These are phyloP conservation scores for Botrytis aclada DNA, from an alignment of 2,329 filamentous ascomycete genomes.

Conservation along the genomic window DNA sequence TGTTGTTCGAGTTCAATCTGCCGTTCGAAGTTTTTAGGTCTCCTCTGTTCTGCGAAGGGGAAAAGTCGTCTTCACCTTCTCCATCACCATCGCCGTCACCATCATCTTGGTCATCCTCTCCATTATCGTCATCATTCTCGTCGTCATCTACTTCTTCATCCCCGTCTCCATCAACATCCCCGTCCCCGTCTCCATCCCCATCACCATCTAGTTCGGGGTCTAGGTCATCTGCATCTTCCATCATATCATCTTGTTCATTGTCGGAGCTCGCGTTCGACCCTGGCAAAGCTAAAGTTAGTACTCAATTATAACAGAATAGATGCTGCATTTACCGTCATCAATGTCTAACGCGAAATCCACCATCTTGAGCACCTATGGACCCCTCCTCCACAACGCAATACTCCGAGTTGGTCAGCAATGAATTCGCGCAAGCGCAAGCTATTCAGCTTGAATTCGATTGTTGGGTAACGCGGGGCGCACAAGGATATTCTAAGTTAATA, in stretches of 20 bases:
- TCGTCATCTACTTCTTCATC: constrained; percentile 44
- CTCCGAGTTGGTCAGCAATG: neutral
- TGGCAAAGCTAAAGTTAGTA: constrained; percentile 23
- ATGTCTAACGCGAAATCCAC: constrained; percentile 33
- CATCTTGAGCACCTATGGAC: constrained; percentile 28
- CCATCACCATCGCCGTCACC: constrained; percentile 38
- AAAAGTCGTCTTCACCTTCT: constrained; percentile 52
- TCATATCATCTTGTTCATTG: constrained; percentile 56
- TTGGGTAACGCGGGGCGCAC: constrained; percentile 1
- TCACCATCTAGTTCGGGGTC: constrained; percentile 37
- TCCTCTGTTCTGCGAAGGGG: constrained; percentile 39
- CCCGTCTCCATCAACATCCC: constrained; percentile 36
- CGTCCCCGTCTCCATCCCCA: constrained; percentile 41
- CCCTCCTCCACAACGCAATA: neutral
- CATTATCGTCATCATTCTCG: constrained; percentile 37
- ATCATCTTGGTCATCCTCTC: constrained; percentile 40
- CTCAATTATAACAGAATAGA: neutral
- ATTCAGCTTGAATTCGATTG: neutral
- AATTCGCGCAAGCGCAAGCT: constrained; percentile 7
- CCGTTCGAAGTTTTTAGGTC: constrained; percentile 33
- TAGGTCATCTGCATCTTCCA: constrained; percentile 48
- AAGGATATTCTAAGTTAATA: neutral
- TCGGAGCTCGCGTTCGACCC: constrained; percentile 46
- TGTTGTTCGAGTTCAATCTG: constrained; percentile 34
- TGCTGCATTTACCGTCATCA: constrained; percentile 33